phyloP scores from a whole-genome alignment of 257 asterid genomes.

The Gardenia jasminoides region DNA sequence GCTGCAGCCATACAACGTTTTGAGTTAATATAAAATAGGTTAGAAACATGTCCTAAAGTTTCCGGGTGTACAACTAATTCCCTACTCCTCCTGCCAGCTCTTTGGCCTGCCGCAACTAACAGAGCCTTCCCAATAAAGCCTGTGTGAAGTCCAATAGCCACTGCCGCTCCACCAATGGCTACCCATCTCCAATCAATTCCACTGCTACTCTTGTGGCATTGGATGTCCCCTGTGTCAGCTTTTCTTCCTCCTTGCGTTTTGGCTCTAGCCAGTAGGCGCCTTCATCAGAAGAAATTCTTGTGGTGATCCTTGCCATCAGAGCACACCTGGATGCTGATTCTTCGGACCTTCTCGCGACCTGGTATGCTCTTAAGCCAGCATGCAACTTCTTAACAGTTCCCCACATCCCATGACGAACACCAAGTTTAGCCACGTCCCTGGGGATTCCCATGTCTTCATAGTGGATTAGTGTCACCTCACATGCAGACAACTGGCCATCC shows the following conservation, averaged over 20 bases:
- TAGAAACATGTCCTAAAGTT: not conserved
- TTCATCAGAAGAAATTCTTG: constrained; percentile 27
- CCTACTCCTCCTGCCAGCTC: constrained; percentile 27
- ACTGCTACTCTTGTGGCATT: constrained; percentile 13
- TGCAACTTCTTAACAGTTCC: constrained; percentile 93
- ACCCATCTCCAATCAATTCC: constrained; percentile 41
- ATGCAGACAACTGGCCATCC: constrained; percentile 71
- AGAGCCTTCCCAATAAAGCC: constrained; percentile 66
- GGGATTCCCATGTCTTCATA: constrained; percentile 98
- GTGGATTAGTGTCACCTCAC: constrained; percentile 82
- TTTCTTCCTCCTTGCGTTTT: constrained; percentile 15
- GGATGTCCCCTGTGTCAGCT: not conserved
- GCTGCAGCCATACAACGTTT: not conserved
- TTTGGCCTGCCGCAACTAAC: constrained; percentile 62
- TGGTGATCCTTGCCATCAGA: constrained; percentile 39
- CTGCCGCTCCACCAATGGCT: constrained; percentile 67
- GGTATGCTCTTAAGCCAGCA: constrained; percentile 78
- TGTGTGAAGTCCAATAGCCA: constrained; percentile 64
- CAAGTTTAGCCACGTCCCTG: constrained; percentile 85
- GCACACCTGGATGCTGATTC: constrained; percentile 38
- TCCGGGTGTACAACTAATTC: constrained; percentile 10
- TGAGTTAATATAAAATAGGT: not conserved
- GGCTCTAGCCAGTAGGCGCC: constrained; percentile 5
- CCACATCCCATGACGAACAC: constrained; percentile 99
- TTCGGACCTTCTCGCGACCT: constrained; percentile 35